Base-by-base conservation (phyloP, 768 basidiomycete genomes). In the Lactifluus piperatus region DNA sequence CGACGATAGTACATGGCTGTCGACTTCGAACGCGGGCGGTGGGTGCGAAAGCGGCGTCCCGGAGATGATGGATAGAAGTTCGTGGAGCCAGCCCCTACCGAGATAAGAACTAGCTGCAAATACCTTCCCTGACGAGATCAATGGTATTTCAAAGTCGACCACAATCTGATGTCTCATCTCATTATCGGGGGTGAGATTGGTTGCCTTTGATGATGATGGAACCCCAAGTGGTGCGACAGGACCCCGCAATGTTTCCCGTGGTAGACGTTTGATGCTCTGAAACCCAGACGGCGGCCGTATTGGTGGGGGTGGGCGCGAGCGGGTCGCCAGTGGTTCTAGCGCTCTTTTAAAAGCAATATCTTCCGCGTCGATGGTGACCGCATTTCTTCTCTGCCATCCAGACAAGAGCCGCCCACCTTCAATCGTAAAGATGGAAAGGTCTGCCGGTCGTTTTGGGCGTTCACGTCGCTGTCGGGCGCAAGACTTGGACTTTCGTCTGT, bases 51-150 rank as follows among this genome's bases (percentile, higher is more conserved):
- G 69, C 5, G 64, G 57, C 7, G 60, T 56, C 30, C 70, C 66
- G 22, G 70, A 68, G 20, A 77, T 60, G 51, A 76, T 51, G n/a
- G 74, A 66, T 49, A 83, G 59, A 16, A 91, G 75, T 24, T 85
- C 80, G 56, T 76, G 69, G 18, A 93, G 78, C 66, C 77, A 74
- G 0, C 87, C 86, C 57, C 75, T 82, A 8, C 77, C 79, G 45
- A 85, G 76, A 62, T 82, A 86, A 6, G 84, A 81, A 9, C 74
- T 71, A 2, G 71, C 39, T 1, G 66, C 68, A 62, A 91, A 85
- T 36, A 75, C 74, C 36, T 79, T 70, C 3, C 83, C 84, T 3
- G 79, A 73, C 24, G 73, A 75, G 6, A 88, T 70, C 30, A 72
- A 70, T 4, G 69, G 68, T 13, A 89, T 76, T 29, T 75, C 74